phyloP scores from a whole-genome alignment of 805 yeast genomes.

The Starmerella floricola region DNA sequence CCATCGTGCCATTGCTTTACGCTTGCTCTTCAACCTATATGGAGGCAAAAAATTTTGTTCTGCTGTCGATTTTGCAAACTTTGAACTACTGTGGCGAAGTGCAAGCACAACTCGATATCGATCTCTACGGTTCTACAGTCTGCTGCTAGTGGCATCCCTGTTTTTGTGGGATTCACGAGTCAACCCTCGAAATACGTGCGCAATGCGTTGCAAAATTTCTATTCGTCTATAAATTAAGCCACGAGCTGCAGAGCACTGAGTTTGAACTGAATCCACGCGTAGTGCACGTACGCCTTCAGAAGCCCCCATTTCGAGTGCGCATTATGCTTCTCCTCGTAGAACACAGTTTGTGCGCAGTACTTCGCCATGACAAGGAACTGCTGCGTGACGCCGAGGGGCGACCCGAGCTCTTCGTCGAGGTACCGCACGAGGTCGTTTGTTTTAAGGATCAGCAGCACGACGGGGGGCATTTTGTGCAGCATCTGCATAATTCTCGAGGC shows the following conservation, averaged over 20 bases:
- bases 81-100: too few relatives aligned
- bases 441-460: slow-evolving; percentile 74
- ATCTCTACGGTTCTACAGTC: too few relatives aligned
- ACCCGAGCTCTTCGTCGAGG: slow-evolving; percentile 69
- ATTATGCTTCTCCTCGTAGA: slow-evolving; percentile 39
- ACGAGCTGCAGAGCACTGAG: background rate
- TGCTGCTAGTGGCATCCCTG: too few relatives aligned
- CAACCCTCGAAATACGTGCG: too few relatives aligned
- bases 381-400: slow-evolving; percentile 76
- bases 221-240: too few relatives aligned
- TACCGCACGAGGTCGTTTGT: slow-evolving; percentile 89
- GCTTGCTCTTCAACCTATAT: too few relatives aligned
- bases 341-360: slow-evolving; percentile 75
- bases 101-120: too few relatives aligned
- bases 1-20: too few relatives aligned
- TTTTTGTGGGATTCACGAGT: too few relatives aligned
- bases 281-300: slow-evolving; percentile 6
- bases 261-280: slow-evolving; percentile 3
- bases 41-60: too few relatives aligned
- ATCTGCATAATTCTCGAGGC: slow-evolving; percentile 68
- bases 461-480: slow-evolving; percentile 66
- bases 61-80: too few relatives aligned
- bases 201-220: too few relatives aligned
- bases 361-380: slow-evolving; percentile 80
- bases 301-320: background rate